A percentile compares a stretch with the other conserved stretches of the same genome.
phyloP scores from a whole-genome alignment of 176 grass and related monocot species.

The Avena eriantha region DNA sequence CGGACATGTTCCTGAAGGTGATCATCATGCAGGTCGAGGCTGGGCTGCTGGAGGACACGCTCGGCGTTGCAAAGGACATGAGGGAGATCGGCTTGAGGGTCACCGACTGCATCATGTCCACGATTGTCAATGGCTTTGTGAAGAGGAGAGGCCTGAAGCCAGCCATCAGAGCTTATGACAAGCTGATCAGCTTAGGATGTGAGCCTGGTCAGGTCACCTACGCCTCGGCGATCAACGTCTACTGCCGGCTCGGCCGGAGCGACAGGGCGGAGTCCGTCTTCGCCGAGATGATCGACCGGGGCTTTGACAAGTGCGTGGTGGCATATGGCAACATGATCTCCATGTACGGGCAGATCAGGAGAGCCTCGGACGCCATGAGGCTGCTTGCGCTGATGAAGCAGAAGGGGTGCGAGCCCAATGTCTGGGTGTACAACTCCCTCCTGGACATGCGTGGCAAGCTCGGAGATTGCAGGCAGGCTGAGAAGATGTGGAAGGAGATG shows the following conservation, averaged over 20 bases:
- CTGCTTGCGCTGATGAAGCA: constrained; percentile 90
- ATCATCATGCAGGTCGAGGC: constrained; percentile 74
- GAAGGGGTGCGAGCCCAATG: constrained; percentile 82
- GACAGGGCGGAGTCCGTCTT: constrained; percentile 74
- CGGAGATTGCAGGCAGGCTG: constrained; percentile 70
- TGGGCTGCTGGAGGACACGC: constrained; percentile 59
- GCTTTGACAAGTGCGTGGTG: constrained; percentile 80
- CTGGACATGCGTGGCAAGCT: constrained; percentile 81
- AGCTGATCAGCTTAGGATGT: constrained; percentile 57
- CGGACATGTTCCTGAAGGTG: constrained; percentile 81
- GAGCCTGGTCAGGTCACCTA: constrained; percentile 95
- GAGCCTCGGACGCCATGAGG: constrained; percentile 68
- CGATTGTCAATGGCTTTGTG: constrained; percentile 82
- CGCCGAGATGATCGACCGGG: constrained; percentile 78
- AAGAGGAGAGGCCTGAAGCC: constrained; percentile 75
- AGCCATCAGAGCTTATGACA: constrained; percentile 74
- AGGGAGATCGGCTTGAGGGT: constrained; percentile 66
- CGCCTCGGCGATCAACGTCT: constrained; percentile 81
- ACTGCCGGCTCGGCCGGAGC: constrained; percentile 73
- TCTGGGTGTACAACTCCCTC: constrained; percentile 89
- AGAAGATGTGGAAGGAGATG: constrained; percentile 96
- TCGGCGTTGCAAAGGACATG: constrained; percentile 72
- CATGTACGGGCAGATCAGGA: constrained; percentile 82
- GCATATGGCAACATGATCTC: constrained; percentile 95
- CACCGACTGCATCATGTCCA: constrained; percentile 76